Evolutionary conservation across 1,284 basidiomycete species (phyloP), one percentile per base, ranked within the genome.

Genomic region (Trametes pubescens): DNA sequence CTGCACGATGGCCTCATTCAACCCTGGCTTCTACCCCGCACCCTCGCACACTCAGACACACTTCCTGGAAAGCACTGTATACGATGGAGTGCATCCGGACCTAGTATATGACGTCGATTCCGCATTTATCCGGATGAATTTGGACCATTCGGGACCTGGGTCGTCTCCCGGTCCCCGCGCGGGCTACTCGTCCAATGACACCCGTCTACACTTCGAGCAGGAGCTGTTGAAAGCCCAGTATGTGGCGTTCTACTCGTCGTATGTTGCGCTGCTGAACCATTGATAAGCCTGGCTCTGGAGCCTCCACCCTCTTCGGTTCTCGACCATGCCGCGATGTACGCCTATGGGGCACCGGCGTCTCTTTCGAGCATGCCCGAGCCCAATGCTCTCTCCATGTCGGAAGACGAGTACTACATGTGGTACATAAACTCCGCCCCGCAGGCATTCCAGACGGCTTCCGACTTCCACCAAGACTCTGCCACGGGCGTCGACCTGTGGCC

Each of bases 191-290:
- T 43, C 14, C 40, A 4, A n/a, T 13, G 13, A 29, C 24, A 14
- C 24, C 16, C 4, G 21, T 4, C 24, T 32, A 18, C 53, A 37
- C 2, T 54, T 44, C 40, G 53, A 54, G 13, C 35, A 35, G 9
- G 55, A 48, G 34, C 44, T 47, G 9, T 11, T 32, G 5, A 40
- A 57, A 29, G 26, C 48, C 14, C 35, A 57, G 55, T 57, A 37
- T 18, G 47, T 16, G n/a, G 21, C 38, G 7, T 21, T 24, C 14
- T 48, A 44, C 9, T 34, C 24, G 8, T 44, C 2, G 7, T n/a
- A 4, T 32, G 7, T 6, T 29, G 4, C n/a, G 24, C 24, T 32
- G 0, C 29, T 37, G 24, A 10, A 40, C 37, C 10, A 16, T 43
- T 9, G 10, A 10, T 11, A 18, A 54, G 53, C 29, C 29, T 54